Evolutionary conservation across 2,329 filamentous ascomycete species (phyloP), one percentile per base, ranked within the genome.

Genomic region (Elsinoe australis): DNA sequence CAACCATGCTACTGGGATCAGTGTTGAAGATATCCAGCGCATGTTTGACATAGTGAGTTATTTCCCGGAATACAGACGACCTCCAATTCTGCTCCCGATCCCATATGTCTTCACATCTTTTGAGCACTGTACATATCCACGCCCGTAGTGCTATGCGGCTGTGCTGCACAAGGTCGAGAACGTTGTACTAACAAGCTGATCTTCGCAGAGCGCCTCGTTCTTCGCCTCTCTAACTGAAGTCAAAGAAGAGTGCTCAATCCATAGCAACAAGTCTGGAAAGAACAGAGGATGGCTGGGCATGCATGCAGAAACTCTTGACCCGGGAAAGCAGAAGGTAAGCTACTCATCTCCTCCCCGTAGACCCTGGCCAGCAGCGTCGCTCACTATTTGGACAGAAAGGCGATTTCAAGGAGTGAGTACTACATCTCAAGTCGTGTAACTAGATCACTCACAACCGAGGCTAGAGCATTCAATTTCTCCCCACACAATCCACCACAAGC

Each of bases 251-350:
- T 94, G 82, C 60, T 77, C 76, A 8, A 94, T 95, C 54, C 74
- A 80, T 57, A 79, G 80, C 21, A 75, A 75, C 41, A 63, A 62
- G 52, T 68, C 67, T 0, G 65, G 65, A 28, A 68, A 92, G 70
- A 96, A 96, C 61, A 79, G 81, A 33, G 92, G 90, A 51, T 98
- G 89, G 88, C 79, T 85, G 1, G 80, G 80, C 12, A 89, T 94
- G 84, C 84, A 90, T 59, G 79, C 80, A 9, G 90, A 98, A 68
- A 90, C 83, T 0, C 70, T 96, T 8, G 90, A 96, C 62, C 87
- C 89, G 2, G 79, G 81, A 56, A 80, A 81, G 49, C 88, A 95
- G 64, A 79, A 81, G 65, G 85, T 85, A 17, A 14, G 1, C 15
- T 19, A n/a, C 32, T 21, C 33, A 8, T 38, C 33, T 2, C 19